Evolutionary conservation across 1,139 yeast species (phyloP).

Genomic region (Yamadazyma epiphylla): DNA sequence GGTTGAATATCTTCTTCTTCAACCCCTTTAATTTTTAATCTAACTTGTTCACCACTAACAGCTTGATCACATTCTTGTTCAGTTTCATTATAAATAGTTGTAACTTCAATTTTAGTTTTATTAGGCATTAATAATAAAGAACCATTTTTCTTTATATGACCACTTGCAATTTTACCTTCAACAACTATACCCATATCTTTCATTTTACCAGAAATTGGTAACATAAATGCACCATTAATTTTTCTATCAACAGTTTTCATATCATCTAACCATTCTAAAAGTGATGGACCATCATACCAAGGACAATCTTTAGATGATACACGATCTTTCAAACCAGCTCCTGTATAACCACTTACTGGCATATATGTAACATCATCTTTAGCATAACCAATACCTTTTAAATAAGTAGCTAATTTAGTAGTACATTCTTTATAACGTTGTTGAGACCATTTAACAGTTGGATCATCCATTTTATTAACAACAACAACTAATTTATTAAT

Average conservation of each 20-base stretch:
- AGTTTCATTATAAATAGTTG: conserved; percentile 87
- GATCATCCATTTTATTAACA: conserved; percentile 98
- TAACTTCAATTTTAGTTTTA: conserved; percentile 75
- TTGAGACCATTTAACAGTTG: conserved; percentile 93
- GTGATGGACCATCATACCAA: conserved; percentile 92
- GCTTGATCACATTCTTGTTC: conserved; percentile 93
- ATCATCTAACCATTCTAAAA: conserved; percentile 82
- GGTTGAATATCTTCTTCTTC: conserved; percentile 94
- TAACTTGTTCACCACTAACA: conserved; percentile 94
- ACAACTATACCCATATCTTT: conserved; percentile 95
- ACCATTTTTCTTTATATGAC: conserved; percentile 80
- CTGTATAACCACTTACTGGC: conserved; percentile 98
- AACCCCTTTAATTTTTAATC: conserved; percentile 87
- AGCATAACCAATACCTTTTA: conserved; percentile 86
- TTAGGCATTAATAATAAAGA: conserved; percentile 88
- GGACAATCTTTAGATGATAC: conserved; percentile 70
- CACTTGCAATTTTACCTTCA: conserved; percentile 97
- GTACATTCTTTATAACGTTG: conserved; percentile 97
- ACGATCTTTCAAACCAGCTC: conserved; percentile 92
- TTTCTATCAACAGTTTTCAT: conserved; percentile 83
- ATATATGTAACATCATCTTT: conserved; percentile 83
- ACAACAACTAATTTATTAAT: conserved; percentile 90
- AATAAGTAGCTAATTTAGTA: conserved; percentile 67
- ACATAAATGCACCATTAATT: conserved; percentile 92
- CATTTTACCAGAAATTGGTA: conserved; percentile 92